Conservation (phyloP, 2,329 filamentous ascomycete genomes). For the Aspergillus sp. region DNA sequence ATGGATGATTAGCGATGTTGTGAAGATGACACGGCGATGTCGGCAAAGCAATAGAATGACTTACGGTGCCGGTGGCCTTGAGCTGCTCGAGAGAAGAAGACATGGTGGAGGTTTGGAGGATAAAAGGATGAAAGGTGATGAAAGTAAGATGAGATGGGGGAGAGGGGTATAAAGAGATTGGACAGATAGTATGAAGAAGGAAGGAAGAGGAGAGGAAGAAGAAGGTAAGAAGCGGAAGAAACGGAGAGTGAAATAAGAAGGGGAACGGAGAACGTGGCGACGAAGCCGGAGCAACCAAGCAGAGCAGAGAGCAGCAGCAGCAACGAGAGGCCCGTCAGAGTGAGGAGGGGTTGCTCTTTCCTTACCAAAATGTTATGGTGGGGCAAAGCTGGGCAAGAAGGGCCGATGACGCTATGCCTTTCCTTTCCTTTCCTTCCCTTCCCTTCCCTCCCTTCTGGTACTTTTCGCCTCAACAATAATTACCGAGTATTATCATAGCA, state of each 20-base stretch:
- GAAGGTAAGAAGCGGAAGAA: conserved; percentile 22
- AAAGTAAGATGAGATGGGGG: conserved; percentile 9
- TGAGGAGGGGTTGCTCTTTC: conserved; percentile 20
- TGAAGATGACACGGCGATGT: conserved; percentile 1
- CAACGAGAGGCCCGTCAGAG: not conserved
- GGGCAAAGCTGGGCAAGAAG: no score
- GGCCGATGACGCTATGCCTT: conserved; percentile 24
- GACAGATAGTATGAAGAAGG: conserved; percentile 13
- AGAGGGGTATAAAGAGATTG: conserved; percentile 11
- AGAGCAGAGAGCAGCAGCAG: not conserved
- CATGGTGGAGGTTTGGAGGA: conserved; percentile 57
- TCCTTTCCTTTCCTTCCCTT: not conserved
- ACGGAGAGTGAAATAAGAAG: not conserved
- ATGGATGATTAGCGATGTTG: conserved; percentile 15
- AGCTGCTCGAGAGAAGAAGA: conserved; percentile 91
- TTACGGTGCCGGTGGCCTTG: conserved; percentile 93
- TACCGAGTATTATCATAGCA: not conserved
- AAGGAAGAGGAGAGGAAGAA: conserved; percentile 9
- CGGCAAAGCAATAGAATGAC: conserved; percentile 43
- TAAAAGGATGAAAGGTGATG: conserved; percentile 9
- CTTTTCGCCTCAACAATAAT: not conserved
- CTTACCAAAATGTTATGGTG: no score
- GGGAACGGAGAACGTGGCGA: not conserved
- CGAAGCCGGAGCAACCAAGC: not conserved
- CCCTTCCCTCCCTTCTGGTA: no score